Base-by-base conservation (phyloP, 108 stramenopile species). In the Fragilariopsis cylindrus region DNA sequence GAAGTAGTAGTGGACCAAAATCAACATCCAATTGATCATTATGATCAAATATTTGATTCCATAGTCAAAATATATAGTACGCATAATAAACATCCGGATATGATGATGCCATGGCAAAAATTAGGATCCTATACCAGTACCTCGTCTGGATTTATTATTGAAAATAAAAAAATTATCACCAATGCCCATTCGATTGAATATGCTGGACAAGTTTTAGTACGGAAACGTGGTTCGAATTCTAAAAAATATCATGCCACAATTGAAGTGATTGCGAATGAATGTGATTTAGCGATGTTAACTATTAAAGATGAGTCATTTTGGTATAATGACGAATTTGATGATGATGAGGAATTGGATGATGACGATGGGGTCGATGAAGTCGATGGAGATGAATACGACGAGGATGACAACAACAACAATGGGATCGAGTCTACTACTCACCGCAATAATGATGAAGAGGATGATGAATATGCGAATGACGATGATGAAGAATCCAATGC, bases 101-200 rank as follows among this genome's bases (percentile, higher is more conserved):
- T 80, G 49, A 47, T 77, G 3, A 85, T 84, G 50, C 88, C 88
- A 0, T 89, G 88, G 88, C 82, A 83, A 49, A 78, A 72, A 57
- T 64, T 56, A 18, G 77, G 81, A 44, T 81, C 84, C 70, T 70
- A 67, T 8, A 76, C 80, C 6, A 81, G 82, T n/a, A 81, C 82
- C 41, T 70, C 74, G 4, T 79, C 75, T 56, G 86, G 88, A 13
- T 87, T 89, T 76, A 81, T 84, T 7, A 73, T 89, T 41, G 52
- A 82, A 57, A 80, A 81, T 4, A 39, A 72, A n/a, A n/a, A n/a
- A n/a, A 83, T 91, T 30, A 78, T 91, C 71, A 91, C 90, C 3
- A 88, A 88, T 73, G 88, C 86, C 0, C 90, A 91, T 65, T 76
- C 76, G 39, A 79, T 91, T 0, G 80, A 81, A 43, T 81, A 87